Evolutionary conservation across 2,329 filamentous ascomycete genomes (phyloP).

Genomic region (Fusarium drepaniforme): DNA sequence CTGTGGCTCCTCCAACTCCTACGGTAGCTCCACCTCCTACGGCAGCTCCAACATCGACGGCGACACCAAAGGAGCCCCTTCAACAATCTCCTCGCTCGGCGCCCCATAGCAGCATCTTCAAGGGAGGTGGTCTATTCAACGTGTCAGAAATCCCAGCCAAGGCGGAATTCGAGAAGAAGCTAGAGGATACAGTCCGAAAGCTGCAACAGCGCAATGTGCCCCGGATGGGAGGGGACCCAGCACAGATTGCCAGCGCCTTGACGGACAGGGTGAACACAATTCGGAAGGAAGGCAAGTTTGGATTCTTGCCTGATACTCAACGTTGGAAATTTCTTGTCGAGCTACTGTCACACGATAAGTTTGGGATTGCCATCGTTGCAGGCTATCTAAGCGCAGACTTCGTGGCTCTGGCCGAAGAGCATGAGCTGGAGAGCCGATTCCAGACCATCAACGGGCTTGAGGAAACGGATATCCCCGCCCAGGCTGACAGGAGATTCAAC

Average conservation of each 20-base stretch:
- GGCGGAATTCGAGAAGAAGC: slow-evolving; percentile 40
- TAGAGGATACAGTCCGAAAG: slow-evolving; percentile 22
- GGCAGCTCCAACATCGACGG: background rate
- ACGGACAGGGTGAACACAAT: slow-evolving; percentile 42
- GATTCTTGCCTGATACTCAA: slow-evolving; percentile 48
- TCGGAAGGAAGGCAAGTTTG: slow-evolving; percentile 40
- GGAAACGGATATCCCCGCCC: slow-evolving; percentile 41
- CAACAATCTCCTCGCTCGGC: background rate
- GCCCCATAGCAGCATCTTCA: slow-evolving; percentile 11
- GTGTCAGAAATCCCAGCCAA: slow-evolving; percentile 39
- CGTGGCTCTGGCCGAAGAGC: slow-evolving; percentile 44
- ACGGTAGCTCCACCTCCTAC: background rate
- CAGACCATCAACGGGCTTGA: slow-evolving; percentile 42
- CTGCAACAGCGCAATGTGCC: slow-evolving; percentile 25
- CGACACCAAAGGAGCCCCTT: background rate
- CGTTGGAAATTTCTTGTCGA: slow-evolving; percentile 51
- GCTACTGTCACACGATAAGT: slow-evolving; percentile 44
- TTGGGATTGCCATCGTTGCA: slow-evolving; percentile 47
- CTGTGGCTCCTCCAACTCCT: background rate
- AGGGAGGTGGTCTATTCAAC: slow-evolving; percentile 39
- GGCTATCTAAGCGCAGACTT: slow-evolving; percentile 43
- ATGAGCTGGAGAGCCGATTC: slow-evolving; percentile 44
- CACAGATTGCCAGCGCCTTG: slow-evolving; percentile 30
- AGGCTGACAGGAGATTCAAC: slow-evolving; percentile 33
- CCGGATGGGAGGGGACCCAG: background rate